These are phyloP conservation scores for Boletales sp. DNA, from an alignment of 768 basidiomycete genomes.

Conservation along the genomic window DNA sequence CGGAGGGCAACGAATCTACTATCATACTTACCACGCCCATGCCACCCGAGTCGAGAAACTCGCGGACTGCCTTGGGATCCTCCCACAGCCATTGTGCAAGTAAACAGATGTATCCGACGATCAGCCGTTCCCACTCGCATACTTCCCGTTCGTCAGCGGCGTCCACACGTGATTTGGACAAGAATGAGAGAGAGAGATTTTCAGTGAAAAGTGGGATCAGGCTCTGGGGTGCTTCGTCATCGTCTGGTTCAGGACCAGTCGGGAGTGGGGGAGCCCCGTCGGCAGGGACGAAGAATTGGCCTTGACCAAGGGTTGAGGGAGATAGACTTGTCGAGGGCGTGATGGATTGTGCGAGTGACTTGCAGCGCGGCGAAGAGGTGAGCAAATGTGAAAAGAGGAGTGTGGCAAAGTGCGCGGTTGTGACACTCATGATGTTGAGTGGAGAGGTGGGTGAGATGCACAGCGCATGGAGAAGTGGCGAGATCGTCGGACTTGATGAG, in stretches of 20 bases:
- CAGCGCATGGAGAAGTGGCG: conserved; percentile 70
- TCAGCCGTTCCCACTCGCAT: conserved; percentile 87
- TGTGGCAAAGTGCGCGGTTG: conserved; percentile 68
- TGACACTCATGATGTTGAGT: conserved; percentile 53
- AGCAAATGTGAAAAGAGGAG: conserved; percentile 81
- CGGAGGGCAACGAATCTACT: neutral
- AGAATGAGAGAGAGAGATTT: conserved; percentile 81
- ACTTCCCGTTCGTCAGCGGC: conserved; percentile 60
- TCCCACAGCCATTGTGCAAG: conserved; percentile 97
- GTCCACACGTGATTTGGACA: conserved; percentile 61
- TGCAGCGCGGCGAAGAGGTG: conserved; percentile 60
- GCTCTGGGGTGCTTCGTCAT: conserved; percentile 64
- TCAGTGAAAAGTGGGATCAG: conserved; percentile 86
- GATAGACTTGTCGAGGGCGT: conserved; percentile 43
- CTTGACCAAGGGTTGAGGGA: conserved; percentile 29
- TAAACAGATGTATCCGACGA: conserved; percentile 80
- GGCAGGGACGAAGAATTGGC: conserved; percentile 73
- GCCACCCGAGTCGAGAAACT: conserved; percentile 88
- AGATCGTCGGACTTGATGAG: conserved; percentile 45
- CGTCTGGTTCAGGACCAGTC: conserved; percentile 38
- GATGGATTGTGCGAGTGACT: conserved; percentile 60
- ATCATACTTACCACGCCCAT: conserved; percentile 73
- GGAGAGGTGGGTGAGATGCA: conserved; percentile 58
- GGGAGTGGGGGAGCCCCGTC: conserved; percentile 46
- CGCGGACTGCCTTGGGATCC: conserved; percentile 80